A percentile compares a stretch with the other conserved stretches of the same genome.
Evolutionary conservation across 2,329 filamentous ascomycete genomes (phyloP).

Genomic region (Aspergillus oerlinghausenensis): DNA sequence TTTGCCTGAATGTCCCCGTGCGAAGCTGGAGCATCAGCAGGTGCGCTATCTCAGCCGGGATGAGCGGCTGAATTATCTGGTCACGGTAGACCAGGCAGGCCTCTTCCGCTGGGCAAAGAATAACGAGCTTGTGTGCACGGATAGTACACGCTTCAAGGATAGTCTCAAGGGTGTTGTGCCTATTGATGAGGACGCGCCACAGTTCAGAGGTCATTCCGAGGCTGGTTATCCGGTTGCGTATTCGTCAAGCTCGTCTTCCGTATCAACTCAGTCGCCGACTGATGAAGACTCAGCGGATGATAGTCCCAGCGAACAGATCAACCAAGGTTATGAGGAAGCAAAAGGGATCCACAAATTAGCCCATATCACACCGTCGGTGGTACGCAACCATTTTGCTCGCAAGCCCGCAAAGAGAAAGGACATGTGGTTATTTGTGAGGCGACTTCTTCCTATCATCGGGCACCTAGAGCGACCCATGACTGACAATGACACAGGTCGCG

Average conservation of each 20-base stretch:
- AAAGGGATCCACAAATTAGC: slow-evolving; percentile 59
- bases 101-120: slow-evolving; percentile 86
- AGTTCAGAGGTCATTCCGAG: slow-evolving; percentile 41
- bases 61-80: slow-evolving; percentile 75
- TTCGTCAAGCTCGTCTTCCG: slow-evolving; percentile 21
- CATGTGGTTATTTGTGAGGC: slow-evolving; percentile 79
- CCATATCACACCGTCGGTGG: slow-evolving; percentile 65
- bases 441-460: neutral
- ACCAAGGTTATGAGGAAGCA: slow-evolving; percentile 57
- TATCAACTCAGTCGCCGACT: neutral
- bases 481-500: slow-evolving; percentile 31
- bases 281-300: slow-evolving; percentile 8
- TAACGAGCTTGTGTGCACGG: slow-evolving; percentile 70
- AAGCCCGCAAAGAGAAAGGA: slow-evolving; percentile 73
- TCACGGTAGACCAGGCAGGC: slow-evolving; percentile 68
- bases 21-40: slow-evolving; percentile 69
- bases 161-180: slow-evolving; percentile 71
- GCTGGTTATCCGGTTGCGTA: slow-evolving; percentile 15
- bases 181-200: slow-evolving; percentile 55
- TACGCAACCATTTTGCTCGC: slow-evolving; percentile 74
- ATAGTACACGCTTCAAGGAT: slow-evolving; percentile 65
- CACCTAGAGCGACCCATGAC: neutral
- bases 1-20: slow-evolving; percentile 66
- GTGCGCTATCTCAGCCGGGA: slow-evolving; percentile 80
- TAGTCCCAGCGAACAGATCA: slow-evolving; percentile 57